A percentile compares a stretch with the other conserved stretches of the same genome.
Conservation (phyloP, 2,329 filamentous ascomycete genomes). For the Penicillium occitanis region DNA sequence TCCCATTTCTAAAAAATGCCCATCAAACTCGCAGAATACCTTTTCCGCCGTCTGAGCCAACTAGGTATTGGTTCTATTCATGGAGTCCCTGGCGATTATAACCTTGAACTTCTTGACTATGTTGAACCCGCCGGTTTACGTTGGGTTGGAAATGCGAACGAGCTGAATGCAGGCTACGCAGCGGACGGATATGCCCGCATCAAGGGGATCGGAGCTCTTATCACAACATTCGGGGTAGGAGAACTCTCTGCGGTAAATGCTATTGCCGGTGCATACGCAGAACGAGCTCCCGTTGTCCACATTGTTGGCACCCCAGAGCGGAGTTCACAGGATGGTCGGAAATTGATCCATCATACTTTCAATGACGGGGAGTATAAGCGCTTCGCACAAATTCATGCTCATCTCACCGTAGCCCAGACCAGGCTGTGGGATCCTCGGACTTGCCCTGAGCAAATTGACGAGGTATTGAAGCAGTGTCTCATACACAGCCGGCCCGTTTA, state of each 20-base stretch:
- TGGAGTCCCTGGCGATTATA: neutral
- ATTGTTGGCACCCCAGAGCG: neutral
- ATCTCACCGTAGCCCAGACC: neutral
- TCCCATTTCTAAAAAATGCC: neutral
- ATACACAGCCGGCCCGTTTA: neutral
- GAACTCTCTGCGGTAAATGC: neutral
- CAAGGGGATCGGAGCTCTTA: neutral
- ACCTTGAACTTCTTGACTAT: neutral
- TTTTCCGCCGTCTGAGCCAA: neutral
- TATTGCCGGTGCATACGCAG: neutral
- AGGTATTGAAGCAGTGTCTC: neutral
- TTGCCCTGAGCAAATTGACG: neutral
- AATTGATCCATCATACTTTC: neutral
- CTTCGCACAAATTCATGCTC: neutral
- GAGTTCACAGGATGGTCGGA: neutral
- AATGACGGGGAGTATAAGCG: neutral
- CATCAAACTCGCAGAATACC: neutral
- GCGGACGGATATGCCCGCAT: neutral
- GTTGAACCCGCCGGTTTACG: neutral
- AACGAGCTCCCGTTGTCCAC: neutral
- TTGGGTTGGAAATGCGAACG: neutral
- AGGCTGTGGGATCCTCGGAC: neutral
- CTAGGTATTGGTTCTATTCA: neutral
- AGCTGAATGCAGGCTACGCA: neutral
- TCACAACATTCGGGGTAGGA: neutral